Conservation (phyloP, 2,329 filamentous ascomycete species). For the Xylogone sp. region DNA sequence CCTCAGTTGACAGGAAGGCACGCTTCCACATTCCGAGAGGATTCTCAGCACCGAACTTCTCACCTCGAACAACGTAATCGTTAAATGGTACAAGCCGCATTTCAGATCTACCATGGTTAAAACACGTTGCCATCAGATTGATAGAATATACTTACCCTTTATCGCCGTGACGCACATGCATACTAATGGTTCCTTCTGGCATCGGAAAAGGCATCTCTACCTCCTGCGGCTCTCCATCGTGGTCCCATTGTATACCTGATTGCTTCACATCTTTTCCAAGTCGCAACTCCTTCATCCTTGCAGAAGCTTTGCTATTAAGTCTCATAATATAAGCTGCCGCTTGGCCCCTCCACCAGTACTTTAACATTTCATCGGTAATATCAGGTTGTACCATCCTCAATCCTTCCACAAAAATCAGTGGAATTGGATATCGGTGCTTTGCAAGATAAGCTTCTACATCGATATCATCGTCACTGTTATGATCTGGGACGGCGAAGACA, state of each 20-base stretch:
- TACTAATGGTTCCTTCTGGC: slow-evolving; percentile 16
- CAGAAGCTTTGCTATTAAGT: slow-evolving; percentile 10
- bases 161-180: slow-evolving; percentile 14
- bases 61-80: background rate
- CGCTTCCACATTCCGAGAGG: background rate
- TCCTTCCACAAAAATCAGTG: slow-evolving; percentile 3
- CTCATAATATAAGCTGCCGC: slow-evolving; percentile 18
- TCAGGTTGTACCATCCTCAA: slow-evolving; percentile 11
- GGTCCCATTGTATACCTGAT: slow-evolving; percentile 1
- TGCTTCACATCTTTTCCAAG: background rate
- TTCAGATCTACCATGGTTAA: background rate
- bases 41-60: background rate
- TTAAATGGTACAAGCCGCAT: background rate
- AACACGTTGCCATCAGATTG: background rate
- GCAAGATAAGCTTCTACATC: background rate
- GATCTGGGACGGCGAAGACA: background rate
- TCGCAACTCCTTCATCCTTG: background rate
- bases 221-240: slow-evolving; percentile 2
- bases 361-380: slow-evolving; percentile 15
- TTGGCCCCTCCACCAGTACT: slow-evolving; percentile 21
- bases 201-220: slow-evolving; percentile 16
- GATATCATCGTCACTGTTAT: background rate
- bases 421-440: background rate
- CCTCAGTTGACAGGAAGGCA: background rate
- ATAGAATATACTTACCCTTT: background rate